phyloP scores from a whole-genome alignment of 306 rosid species.

The Ziziphus jujuba region DNA sequence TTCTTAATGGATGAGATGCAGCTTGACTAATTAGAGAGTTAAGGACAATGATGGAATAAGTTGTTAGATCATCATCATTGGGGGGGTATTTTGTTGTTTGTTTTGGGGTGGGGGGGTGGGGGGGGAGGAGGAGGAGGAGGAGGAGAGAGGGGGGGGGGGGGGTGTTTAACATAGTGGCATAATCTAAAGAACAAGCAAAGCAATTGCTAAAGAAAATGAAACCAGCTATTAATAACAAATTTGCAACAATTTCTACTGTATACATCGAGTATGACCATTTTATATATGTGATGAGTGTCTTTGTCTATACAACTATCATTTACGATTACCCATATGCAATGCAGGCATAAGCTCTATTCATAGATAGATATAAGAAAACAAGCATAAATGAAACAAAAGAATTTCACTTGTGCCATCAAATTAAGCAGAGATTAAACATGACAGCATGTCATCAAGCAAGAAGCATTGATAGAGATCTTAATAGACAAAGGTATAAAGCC shows the following conservation, averaged over 20 bases:
- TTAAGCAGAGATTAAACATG: background rate
- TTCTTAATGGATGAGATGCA: background rate
- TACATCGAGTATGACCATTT: too few species aligned
- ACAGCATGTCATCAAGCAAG: background rate
- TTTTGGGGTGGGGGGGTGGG: too few species aligned
- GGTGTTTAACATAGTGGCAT: background rate
- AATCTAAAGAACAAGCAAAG: background rate
- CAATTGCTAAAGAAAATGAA: background rate
- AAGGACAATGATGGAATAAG: background rate
- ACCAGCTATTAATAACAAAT: background rate
- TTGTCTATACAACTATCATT: too few species aligned
- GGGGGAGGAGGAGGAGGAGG: too few species aligned
- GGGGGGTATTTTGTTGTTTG: too few species aligned
- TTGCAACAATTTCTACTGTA: too few species aligned
- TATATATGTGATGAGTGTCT: too few species aligned
- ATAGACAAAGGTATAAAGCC: conserved; percentile 9
- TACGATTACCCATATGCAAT: too few species aligned
- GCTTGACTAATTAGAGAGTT: background rate
- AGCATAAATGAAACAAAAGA: background rate
- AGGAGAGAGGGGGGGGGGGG: too few species aligned
- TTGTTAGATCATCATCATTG: background rate
- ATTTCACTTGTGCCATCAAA: background rate
- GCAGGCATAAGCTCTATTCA: too few species aligned
- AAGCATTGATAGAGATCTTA: background rate
- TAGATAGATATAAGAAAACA: background rate